A percentile compares a stretch with the other conserved stretches of the same genome.
phyloP scores from a whole-genome alignment of 2,329 filamentous ascomycete genomes.

The Orbilia quercus region DNA sequence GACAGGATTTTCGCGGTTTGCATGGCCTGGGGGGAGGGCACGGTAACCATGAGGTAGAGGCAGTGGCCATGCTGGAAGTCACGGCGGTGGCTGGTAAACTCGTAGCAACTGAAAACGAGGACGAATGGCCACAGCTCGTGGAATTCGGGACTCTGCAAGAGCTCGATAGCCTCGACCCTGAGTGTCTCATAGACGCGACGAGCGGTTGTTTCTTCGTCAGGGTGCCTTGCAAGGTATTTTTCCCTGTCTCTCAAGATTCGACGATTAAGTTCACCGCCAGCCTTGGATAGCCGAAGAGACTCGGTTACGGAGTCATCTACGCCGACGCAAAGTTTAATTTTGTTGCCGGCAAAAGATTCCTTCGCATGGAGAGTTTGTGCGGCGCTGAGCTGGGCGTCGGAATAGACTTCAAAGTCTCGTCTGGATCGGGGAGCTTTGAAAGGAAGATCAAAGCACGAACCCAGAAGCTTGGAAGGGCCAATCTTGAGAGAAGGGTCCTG shows the following conservation, averaged over 20 bases:
- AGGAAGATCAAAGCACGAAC: conserved; percentile 37
- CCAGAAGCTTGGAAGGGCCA: conserved; percentile 32
- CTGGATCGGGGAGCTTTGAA: conserved; percentile 14
- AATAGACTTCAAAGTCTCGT: conserved; percentile 38
- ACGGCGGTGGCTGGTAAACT: conserved; percentile 49
- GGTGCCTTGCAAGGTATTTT: conserved; percentile 37
- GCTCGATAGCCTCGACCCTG: conserved; percentile 8
- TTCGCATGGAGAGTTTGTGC: conserved; percentile 31
- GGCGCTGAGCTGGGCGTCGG: conserved; percentile 31
- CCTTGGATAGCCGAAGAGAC: conserved; percentile 47
- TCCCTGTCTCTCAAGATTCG: conserved; percentile 43
- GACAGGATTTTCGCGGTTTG: conserved; percentile 5
- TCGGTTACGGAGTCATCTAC: conserved; percentile 42
- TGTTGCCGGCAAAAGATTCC: conserved; percentile 50
- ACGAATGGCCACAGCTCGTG: conserved; percentile 40
- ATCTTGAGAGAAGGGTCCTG: conserved; percentile 36
- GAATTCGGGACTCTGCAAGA: conserved; percentile 13
- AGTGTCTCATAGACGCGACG: conserved; percentile 28
- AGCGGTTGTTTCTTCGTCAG: conserved; percentile 18
- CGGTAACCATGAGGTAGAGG: conserved; percentile 48
- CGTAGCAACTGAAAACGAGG: conserved; percentile 49
- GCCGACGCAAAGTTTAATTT: conserved; percentile 53
- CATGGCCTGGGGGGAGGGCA: conserved; percentile 17
- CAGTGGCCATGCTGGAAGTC: conserved; percentile 51
- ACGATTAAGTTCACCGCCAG: conserved; percentile 38